phyloP scores from a whole-genome alignment of 768 basidiomycete genomes.

The Phanerodontia chrysosporium region DNA sequence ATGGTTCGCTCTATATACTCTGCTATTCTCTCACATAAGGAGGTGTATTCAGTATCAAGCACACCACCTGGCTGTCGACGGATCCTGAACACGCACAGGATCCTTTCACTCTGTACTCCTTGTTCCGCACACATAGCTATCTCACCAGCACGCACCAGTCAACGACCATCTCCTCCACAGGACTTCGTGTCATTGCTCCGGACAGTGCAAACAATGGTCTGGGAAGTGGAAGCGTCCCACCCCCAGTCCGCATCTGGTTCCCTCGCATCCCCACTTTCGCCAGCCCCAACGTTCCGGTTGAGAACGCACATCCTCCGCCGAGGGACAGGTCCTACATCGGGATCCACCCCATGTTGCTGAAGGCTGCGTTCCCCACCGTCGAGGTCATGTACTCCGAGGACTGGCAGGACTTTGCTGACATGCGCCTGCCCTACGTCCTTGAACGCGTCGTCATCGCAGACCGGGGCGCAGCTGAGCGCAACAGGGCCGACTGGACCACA shows the following conservation, averaged over 20 bases:
- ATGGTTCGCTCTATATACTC: background rate
- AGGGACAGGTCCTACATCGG: conserved; percentile 42
- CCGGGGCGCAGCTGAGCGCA: conserved; percentile 54
- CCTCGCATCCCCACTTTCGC: conserved; percentile 63
- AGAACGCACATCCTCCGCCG: conserved; percentile 21
- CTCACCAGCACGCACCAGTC: conserved; percentile 13
- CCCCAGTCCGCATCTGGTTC: conserved; percentile 72
- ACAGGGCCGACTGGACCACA: conserved; percentile 17
- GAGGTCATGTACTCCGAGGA: conserved; percentile 60
- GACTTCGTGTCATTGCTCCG: conserved; percentile 17
- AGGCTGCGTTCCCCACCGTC: conserved; percentile 22
- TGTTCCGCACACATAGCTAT: conserved; percentile 72
- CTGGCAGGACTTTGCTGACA: conserved; percentile 70
- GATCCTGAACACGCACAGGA: conserved; percentile 41
- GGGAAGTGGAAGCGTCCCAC: conserved; percentile 26
- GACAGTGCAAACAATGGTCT: conserved; percentile 1
- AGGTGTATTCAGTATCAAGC: conserved; percentile 17
- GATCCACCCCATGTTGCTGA: conserved; percentile 59
- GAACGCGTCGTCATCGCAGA: conserved; percentile 79
- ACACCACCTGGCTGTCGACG: conserved; percentile 42
- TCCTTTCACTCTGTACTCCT: conserved; percentile 68
- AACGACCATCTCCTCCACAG: conserved; percentile 20
- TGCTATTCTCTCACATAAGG: background rate
- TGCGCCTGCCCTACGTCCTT: conserved; percentile 67
- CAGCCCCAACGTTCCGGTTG: conserved; percentile 31